Evolutionary conservation across 352 stramenopile species (phyloP), one percentile per base, ranked within the genome.

Genomic region (Pythium sp.): DNA sequence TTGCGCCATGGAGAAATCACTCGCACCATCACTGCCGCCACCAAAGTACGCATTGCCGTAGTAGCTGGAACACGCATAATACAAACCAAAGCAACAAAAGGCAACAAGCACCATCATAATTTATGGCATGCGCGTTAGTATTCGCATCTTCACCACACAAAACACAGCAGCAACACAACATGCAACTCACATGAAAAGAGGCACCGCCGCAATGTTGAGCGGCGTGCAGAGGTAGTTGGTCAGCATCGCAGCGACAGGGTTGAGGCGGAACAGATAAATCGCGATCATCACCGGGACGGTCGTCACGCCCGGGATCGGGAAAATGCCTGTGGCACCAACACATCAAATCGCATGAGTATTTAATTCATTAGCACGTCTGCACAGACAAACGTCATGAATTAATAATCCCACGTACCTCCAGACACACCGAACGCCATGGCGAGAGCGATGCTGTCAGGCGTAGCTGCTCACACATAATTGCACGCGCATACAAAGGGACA

Each of bases 141-240:
- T 9, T 11, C 34, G 11, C 30, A 34, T 34, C 30, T 34, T 11
- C 34, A 8, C 34, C 34, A 38, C 1, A 38, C 34, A 38, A 38
- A 38, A 9, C 34, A 38, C 7, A 9, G 34, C 51, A 57, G 20
- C 20, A 28, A 57, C 24, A 58, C 34, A 3, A 36, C 24, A 58
- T 1, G n/a, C 34, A 51, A 77, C 82, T 36, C 65, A 94, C 86
- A 94, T 92, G 74, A 93, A 94, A 28, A 92, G 58, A 14, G 86
- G 86, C 20, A 94, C 75, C 0, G 77, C 83, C 56, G 83, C 83
- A 61, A 94, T 86, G 68, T 94, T 94, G 43, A 94, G 75, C 9
- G 84, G 87, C 55, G 84, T 93, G 56, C 79, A 79, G 24, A 92
- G 76, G 73, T 94, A 94, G 69, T 94, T 93, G 1, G 84, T 92